Evolutionary conservation across 306 rosid species (phyloP).

Genomic region (Quercus ilex): DNA sequence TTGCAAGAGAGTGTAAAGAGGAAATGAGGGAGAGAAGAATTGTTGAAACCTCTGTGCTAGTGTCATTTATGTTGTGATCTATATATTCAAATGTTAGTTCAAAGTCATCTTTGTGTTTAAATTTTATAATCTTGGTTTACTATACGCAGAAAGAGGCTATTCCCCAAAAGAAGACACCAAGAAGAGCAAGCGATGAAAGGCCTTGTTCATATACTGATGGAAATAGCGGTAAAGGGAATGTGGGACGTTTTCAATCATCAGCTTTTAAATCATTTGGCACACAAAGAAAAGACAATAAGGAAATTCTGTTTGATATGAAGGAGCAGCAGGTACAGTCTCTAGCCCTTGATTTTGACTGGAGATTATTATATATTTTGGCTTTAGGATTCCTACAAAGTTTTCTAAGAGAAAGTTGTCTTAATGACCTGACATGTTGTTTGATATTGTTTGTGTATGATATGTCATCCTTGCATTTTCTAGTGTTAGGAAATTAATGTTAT

Average conservation of each 20-base stretch:
- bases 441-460: background rate
- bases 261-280: slow-evolving; percentile 56
- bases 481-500: background rate
- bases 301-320: slow-evolving; percentile 39
- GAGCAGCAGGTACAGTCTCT: slow-evolving; percentile 60
- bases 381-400: background rate
- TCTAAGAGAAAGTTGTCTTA: background rate
- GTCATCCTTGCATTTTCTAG: background rate
- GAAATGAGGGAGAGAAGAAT: background rate
- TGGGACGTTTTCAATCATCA: slow-evolving; percentile 30
- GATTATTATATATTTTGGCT: background rate
- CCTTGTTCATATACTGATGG: slow-evolving; percentile 12
- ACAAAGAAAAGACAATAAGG: slow-evolving; percentile 58
- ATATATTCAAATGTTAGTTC: no score
- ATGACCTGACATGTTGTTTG: background rate
- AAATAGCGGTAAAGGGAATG: slow-evolving; percentile 27
- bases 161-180: slow-evolving; percentile 28
- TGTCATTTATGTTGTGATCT: background rate
- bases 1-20: background rate
- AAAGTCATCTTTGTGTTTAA: background rate
- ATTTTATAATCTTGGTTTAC: background rate
- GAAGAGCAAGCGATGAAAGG: slow-evolving; percentile 41
- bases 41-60: background rate
- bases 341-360: background rate
- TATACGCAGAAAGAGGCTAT: slow-evolving; percentile 41